phyloP scores from a whole-genome alignment of 495 filamentous ascomycete genomes.

The Jackrogersella multiformis region DNA sequence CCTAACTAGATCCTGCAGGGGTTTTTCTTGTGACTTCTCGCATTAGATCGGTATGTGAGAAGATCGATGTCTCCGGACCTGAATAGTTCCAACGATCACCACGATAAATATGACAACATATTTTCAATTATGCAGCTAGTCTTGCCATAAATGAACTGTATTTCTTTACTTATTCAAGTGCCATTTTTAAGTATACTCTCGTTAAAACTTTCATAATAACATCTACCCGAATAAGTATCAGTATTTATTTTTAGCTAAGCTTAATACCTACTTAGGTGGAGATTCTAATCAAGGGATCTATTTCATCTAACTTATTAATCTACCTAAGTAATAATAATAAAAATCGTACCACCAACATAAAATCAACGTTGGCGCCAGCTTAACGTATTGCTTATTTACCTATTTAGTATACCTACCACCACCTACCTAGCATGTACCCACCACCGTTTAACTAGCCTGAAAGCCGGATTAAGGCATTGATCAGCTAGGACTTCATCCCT shows the following conservation, averaged over 20 bases:
- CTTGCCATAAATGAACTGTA: background rate
- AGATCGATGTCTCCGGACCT: constrained; percentile 31
- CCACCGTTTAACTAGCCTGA: constrained; percentile 6
- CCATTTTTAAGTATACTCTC: background rate
- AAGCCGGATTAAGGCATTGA: constrained; percentile 23
- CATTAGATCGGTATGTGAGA: constrained; percentile 42
- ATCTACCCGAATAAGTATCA: too few species aligned
- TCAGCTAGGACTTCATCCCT: constrained; percentile 10
- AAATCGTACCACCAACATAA: constrained; percentile 4
- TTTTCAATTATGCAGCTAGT: constrained; percentile 22
- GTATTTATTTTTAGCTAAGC: constrained; percentile 4
- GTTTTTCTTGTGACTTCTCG: constrained; percentile 41
- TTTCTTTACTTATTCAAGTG: background rate
- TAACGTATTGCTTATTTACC: constrained; percentile 6
- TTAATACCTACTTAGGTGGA: background rate
- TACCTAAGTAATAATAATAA: too few species aligned
- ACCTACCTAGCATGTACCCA: too few species aligned
- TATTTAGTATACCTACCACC: too few species aligned
- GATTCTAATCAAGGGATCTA: too few species aligned
- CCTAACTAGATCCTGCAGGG: constrained; percentile 42
- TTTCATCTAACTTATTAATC: too few species aligned
- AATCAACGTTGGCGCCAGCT: constrained; percentile 22
- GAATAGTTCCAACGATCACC: constrained; percentile 8
- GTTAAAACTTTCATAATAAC: too few species aligned
- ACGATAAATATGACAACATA: constrained; percentile 22